Base-by-base conservation (phyloP, 441 rosid genomes). In the Aquilaria agallochum region DNA sequence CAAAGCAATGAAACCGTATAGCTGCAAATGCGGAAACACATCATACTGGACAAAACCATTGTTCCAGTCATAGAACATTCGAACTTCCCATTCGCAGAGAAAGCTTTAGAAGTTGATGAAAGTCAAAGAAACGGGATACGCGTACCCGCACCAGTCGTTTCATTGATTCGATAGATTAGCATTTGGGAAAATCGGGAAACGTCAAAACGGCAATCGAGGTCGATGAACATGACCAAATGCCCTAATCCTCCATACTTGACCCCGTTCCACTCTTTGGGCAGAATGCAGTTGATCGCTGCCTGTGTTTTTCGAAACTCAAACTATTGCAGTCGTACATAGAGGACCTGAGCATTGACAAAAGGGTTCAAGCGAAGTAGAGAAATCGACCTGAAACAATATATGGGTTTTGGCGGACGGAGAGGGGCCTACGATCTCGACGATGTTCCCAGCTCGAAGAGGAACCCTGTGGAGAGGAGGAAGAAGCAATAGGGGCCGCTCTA, bases 161-260 rank as follows among this genome's bases (percentile, higher is more conserved):
- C 76, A 45, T 36, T 27, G 34, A 92, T 86, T 57, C 90, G 86
- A 72, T 51, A 69, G 62, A 68, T 76, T 33, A 92, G 83, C 81
- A 90, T 50, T 14, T 88, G 71, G 15, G 90, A 76, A 9, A 92
- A 82, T 55, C 90, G 88, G 7, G 61, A 57, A 12, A 83, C 64
- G 56, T 92, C 92, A 34, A 92, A 86, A 11, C 92, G 83, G 55
- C 94, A 88, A 75, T 90, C 98, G 75, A 90, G 74, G 74, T 90
- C 97, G 55, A 92, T 51, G 70, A 80, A 90, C 69, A 84, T 59
- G 40, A 78, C 92, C 5, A 76, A 11, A 54, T 57, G 84, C 63
- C 79, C 94, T 56, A 79, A 72, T 20, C 97, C 97, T 5, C 97
- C 97, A 9, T 79, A 92, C 59, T 70, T 72, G 20, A 80, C 65